These are phyloP conservation scores for Boletus bicolor DNA, from an alignment of 768 basidiomycete species.

Conservation along the genomic window DNA sequence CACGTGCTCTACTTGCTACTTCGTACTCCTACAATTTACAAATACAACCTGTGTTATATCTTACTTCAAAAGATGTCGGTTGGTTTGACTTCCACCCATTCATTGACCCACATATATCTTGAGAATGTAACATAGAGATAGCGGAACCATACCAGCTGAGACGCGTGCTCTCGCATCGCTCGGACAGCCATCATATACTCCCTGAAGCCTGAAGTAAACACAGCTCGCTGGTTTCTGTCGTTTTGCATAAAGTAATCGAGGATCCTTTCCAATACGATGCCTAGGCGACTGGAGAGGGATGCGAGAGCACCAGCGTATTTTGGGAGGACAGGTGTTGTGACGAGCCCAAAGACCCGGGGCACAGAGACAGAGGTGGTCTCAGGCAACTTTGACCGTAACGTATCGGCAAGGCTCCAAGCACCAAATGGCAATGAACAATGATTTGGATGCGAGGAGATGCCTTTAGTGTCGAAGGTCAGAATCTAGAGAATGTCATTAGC, in stretches of 20 bases:
- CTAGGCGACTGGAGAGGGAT: constrained; percentile 48
- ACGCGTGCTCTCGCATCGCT: constrained; percentile 71
- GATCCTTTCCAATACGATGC: constrained; percentile 24
- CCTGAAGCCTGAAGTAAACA: constrained; percentile 55
- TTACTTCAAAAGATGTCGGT: neutral
- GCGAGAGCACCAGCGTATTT: constrained; percentile 67
- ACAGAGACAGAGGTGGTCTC: constrained; percentile 30
- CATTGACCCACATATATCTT: constrained; percentile 91
- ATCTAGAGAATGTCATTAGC: constrained; percentile 45
- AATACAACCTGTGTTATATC: neutral
- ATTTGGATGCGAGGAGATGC: constrained; percentile 85
- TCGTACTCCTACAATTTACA: neutral
- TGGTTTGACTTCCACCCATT: constrained; percentile 56
- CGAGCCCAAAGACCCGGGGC: constrained; percentile 53
- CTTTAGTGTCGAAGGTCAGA: constrained; percentile 76
- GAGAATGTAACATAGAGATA: constrained; percentile 80
- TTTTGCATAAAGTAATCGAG: constrained; percentile 4
- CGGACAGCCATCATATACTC: constrained; percentile 55
- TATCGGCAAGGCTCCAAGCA: constrained; percentile 43
- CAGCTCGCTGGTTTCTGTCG: constrained; percentile 10
- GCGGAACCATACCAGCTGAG: constrained; percentile 87
- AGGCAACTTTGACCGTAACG: constrained; percentile 26
- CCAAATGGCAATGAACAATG: constrained; percentile 70
- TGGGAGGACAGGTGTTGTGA: constrained; percentile 49
- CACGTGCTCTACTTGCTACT: neutral